A percentile compares a stretch with the other conserved stretches of the same genome.
These are phyloP conservation scores for Zostera marina DNA, from an alignment of 116 monocot genomes.

Conservation along the genomic window DNA sequence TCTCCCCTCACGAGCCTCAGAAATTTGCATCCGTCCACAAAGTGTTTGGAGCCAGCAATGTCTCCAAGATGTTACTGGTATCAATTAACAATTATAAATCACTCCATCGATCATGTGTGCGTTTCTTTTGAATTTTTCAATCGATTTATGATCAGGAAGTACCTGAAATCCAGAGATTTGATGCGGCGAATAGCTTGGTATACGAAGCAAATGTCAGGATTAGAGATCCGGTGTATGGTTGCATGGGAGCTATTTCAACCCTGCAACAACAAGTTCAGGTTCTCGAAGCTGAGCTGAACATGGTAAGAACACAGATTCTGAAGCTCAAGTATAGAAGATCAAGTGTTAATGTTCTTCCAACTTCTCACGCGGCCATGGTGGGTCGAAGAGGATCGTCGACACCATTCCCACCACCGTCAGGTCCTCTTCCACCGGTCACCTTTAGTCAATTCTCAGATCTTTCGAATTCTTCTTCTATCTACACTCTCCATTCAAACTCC, in stretches of 20 bases:
- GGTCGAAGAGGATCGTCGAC: not conserved
- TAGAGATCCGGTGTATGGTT: slow-evolving; percentile 84
- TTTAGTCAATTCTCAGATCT: not conserved
- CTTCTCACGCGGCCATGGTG: not conserved
- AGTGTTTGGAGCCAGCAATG: slow-evolving; percentile 95
- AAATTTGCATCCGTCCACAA: slow-evolving; percentile 87
- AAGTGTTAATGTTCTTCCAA: slow-evolving; percentile 6
- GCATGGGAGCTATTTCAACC: slow-evolving; percentile 71
- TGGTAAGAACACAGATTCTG: slow-evolving; percentile 55
- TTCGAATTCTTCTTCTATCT: slow-evolving; percentile 28
- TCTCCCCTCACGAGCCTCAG: slow-evolving; percentile 89
- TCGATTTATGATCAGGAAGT: slow-evolving; percentile 50
- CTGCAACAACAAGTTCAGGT: slow-evolving; percentile 69
- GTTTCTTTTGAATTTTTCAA: not conserved
- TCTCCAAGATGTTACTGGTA: slow-evolving; percentile 96
- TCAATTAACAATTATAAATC: too few relatives aligned
- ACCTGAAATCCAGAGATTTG: slow-evolving; percentile 56
- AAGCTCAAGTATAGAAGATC: slow-evolving; percentile 39
- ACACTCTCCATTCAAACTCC: slow-evolving; percentile 49
- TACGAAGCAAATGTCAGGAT: slow-evolving; percentile 72
- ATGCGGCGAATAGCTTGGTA: slow-evolving; percentile 68
- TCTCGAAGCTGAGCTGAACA: slow-evolving; percentile 52
- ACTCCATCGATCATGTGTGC: too few relatives aligned
- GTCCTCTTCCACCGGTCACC: not conserved
- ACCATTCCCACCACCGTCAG: not conserved